Base-by-base conservation (phyloP, 2,329 filamentous ascomycete species). In the Fusarium sp. region DNA sequence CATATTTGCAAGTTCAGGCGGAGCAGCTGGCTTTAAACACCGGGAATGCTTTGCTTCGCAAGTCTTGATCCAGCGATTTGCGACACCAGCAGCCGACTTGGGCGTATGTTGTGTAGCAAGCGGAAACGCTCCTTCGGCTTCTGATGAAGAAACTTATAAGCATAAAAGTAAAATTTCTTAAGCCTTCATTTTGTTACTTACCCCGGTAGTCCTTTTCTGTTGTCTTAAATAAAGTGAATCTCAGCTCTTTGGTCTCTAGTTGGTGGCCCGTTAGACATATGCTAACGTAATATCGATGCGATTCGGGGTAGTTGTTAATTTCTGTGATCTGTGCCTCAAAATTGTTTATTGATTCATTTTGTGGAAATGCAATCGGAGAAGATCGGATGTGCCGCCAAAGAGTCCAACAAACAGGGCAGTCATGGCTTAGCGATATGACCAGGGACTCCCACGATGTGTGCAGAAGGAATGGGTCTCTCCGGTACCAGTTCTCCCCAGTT, bases 211-310 rank as follows among this genome's bases (percentile, higher is more conserved):
- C 1, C 27, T 6, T 6, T 18, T 23, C 10, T 10, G 21, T 6
- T 18, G 27, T 48, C 27, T 18, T 31, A 4, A 2, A 9, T 16
- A 48, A 2, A 4, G 0, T 8, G 9, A 48, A 12, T 4, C 0
- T 6, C 1, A n/a, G 3, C 0, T 8, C 0, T 10, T 31, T 9
- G 8, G 1, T 12, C 7, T n/a, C 14, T 18, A 31, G 21, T 2
- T 4, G 3, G 1, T 18, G 21, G 11, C 45, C 21, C 4, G 2
- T 11, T 3, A 48, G 7, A 14, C 18, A 0, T 45, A 42, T 42
- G 0, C 0, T 3, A 25, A 44, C 6, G 0, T 7, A 0, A 44
- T 25, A 44, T 0, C n/a, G n/a, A n/a, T n/a, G n/a, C n/a, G n/a
- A n/a, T 12, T 12, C 10, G 7, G 37, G 37, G 3, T 38, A 8